These are phyloP conservation scores for Solanum bulbocastanum DNA, from an alignment of 257 asterid species.

Conservation along the genomic window DNA sequence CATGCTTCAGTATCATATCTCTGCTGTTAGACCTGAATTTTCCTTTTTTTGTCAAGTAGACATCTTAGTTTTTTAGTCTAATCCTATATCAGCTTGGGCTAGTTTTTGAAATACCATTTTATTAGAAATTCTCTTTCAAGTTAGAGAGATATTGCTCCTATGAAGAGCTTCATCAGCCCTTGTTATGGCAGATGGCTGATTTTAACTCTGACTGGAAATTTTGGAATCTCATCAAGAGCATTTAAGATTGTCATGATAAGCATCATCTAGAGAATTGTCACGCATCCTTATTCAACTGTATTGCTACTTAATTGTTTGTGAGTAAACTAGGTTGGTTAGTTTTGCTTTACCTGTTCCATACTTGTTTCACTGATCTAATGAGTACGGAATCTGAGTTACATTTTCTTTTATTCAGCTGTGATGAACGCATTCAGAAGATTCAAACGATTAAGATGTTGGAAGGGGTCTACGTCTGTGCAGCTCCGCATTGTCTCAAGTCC, in stretches of 20 bases:
- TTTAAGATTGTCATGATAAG: not conserved
- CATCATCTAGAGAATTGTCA: not conserved
- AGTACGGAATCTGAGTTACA: not conserved
- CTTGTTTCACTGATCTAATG: not conserved
- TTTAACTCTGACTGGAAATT: not conserved
- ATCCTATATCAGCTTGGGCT: not conserved
- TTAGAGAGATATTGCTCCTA: not conserved
- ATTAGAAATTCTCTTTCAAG: not conserved
- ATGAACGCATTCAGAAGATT: slow-evolving; percentile 86
- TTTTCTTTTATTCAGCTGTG: slow-evolving; percentile 43
- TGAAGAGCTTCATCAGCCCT: not conserved
- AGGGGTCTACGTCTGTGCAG: slow-evolving; percentile 80
- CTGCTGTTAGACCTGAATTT: not conserved
- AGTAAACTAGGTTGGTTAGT: not conserved
- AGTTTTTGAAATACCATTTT: not conserved
- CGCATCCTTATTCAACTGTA: not conserved
- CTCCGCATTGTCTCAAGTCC: slow-evolving; percentile 93
- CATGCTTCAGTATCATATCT: not conserved
- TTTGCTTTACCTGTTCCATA: not conserved
- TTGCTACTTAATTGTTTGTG: not conserved
- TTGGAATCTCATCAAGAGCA: not conserved
- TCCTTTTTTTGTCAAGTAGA: not conserved
- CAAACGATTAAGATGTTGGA: slow-evolving; percentile 95
- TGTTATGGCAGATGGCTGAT: not conserved
- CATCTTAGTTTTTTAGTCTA: not conserved